Evolutionary conservation across 371 early-diverging fungal genomes (phyloP).

Genomic region (Chytridiales sp.): DNA sequence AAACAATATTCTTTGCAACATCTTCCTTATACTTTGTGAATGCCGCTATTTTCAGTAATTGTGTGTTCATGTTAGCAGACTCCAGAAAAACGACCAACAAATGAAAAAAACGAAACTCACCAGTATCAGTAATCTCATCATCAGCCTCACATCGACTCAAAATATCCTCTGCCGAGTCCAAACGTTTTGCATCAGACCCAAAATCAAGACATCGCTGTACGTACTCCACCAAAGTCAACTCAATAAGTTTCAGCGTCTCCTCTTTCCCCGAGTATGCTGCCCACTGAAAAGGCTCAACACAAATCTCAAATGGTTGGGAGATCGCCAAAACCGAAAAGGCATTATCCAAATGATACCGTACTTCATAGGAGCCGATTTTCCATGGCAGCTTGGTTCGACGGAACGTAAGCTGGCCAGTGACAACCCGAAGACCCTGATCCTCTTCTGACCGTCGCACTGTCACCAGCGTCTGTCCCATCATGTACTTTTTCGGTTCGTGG

Average conservation of each 20-base stretch:
- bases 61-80: not conserved
- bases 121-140: conserved; percentile 22
- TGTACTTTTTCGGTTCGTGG: not conserved
- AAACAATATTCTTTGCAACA: conserved; percentile 73
- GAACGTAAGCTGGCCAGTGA: conserved; percentile 36
- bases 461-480: conserved; percentile 30
- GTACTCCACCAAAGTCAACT: conserved; percentile 11
- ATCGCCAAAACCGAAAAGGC: conserved; percentile 80
- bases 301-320: conserved; percentile 77
- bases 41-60: conserved; percentile 8
- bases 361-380: conserved; percentile 82
- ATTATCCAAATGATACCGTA: conserved; percentile 84
- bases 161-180: conserved; percentile 30
- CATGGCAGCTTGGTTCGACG: conserved; percentile 66
- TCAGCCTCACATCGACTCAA: conserved; percentile 22
- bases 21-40: conserved; percentile 51
- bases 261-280: conserved; percentile 1
- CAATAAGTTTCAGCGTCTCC: too few relatives aligned
- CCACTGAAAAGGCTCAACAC: conserved; percentile 32
- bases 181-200: conserved; percentile 10
- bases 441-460: conserved; percentile 13
- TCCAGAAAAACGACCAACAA: conserved; percentile 1
- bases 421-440: conserved; percentile 31
- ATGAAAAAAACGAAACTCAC: conserved; percentile 19
- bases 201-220: conserved; percentile 34